Conservation (phyloP, 768 basidiomycete species). For the Rhizopogon salebrosus region DNA sequence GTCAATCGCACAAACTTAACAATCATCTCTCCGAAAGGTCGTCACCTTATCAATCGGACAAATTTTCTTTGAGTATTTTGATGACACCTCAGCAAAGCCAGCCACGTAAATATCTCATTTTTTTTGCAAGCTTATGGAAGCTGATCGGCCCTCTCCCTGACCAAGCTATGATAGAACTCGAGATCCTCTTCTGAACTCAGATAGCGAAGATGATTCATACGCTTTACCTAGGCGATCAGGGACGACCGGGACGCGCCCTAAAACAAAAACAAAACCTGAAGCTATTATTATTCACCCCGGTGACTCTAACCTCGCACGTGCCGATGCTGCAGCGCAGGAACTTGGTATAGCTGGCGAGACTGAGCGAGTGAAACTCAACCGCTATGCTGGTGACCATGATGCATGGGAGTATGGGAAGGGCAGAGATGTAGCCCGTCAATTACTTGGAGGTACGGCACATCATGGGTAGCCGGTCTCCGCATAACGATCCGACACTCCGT, state of each 20-base stretch:
- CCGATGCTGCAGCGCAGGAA: conserved; percentile 55
- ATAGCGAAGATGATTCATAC: not conserved
- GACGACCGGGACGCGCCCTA: conserved; percentile 29
- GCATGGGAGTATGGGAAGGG: conserved; percentile 52
- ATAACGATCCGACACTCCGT: not conserved
- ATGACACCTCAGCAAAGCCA: conserved; percentile 5
- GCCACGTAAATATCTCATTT: not conserved
- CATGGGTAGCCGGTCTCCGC: conserved; percentile 1
- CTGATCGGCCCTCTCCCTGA: not conserved
- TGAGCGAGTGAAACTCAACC: conserved; percentile 38
- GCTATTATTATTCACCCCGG: conserved; percentile 59
- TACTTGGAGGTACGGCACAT: conserved; percentile 28
- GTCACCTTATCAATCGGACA: conserved; percentile 54
- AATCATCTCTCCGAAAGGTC: conserved; percentile 32
- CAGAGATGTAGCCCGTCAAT: conserved; percentile 41
- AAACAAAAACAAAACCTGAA: conserved; percentile 51
- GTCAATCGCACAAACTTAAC: not conserved
- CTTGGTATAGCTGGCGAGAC: conserved; percentile 47
- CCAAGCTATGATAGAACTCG: conserved; percentile 12
- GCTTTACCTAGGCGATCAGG: conserved; percentile 5
- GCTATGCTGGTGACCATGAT: conserved; percentile 29
- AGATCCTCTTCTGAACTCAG: conserved; percentile 18
- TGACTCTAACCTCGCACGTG: conserved; percentile 60
- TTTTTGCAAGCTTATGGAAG: not conserved
- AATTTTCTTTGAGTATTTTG: conserved; percentile 41